Evolutionary conservation across 129 eudicot genomes (phyloP), one percentile per base, ranked within the genome.

Genomic region (Chrysanthemum makinoi): DNA sequence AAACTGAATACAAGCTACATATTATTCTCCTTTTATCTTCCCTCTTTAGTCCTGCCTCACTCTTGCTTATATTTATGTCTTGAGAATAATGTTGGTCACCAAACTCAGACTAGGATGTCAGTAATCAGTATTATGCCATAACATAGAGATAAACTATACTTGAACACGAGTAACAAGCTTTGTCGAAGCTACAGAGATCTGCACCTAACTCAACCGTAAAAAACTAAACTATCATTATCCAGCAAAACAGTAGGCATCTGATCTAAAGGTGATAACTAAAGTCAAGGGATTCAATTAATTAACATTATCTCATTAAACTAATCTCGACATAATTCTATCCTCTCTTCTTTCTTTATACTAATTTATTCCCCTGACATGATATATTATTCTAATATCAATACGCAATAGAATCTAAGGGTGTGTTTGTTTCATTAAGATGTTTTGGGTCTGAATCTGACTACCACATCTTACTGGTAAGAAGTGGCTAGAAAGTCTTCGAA

Each of bases 1-100:
- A 69, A 69, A 22, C 50, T 30, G 49, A 35, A n/a, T 60, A 24
- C 13, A 28, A 14, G 50, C 60, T 72, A 24, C 30, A 52, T 44
- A 72, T 49, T 57, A 24, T 30, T 28, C 35, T 30, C 35, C 35
- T 30, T 30, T 16, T 14, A 59, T 24, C 55, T 1, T 28, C 67
- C 24, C 19, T 30, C 16, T 10, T 43, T 43, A 19, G 57, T 71
- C 67, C 67, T 57, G 75, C 75, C 59, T 55, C 65, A 56, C 75
- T 56, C 53, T 44, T 26, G 54, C 30, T 35, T 56, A 70, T 22
- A 71, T 58, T 59, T 71, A 55, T 20, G 57, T 26, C 16, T 15
- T 24, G 50, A 47, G 46, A 60, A 60, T 10, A 22, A 22, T 22
- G 53, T 72, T 47, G 30, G 76, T 72, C 68, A 24, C 60, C 28